Evolutionary conservation across 805 yeast species (phyloP).

Genomic region (Cyberlindnera americana): DNA sequence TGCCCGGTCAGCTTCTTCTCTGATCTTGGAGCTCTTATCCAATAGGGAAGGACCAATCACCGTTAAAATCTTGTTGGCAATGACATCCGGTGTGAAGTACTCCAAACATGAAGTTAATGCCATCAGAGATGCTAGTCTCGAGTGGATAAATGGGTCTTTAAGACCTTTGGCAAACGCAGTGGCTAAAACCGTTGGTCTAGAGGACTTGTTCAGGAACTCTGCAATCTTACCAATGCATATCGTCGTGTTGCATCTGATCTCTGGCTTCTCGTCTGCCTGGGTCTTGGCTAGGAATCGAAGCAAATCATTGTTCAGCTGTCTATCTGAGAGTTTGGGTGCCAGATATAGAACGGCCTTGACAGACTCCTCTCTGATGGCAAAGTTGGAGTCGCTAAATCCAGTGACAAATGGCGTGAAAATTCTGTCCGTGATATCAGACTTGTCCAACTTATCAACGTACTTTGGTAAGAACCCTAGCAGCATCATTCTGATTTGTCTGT

Average conservation of each 20-base stretch:
- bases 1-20: conserved; percentile 67
- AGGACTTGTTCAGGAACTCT: conserved; percentile 45
- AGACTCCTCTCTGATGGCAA: conserved; percentile 76
- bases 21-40: conserved; percentile 67
- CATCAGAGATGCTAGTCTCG: conserved; percentile 70
- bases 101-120: conserved; percentile 67
- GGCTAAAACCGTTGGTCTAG: conserved; percentile 71
- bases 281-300: conserved; percentile 76
- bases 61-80: conserved; percentile 77
- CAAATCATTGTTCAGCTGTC: conserved; percentile 85
- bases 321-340: conserved; percentile 61
- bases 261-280: conserved; percentile 72
- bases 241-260: conserved; percentile 74
- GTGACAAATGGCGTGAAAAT: conserved; percentile 66
- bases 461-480: conserved; percentile 60
- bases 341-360: conserved; percentile 59
- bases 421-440: conserved; percentile 61
- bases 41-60: conserved; percentile 80
- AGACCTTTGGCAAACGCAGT: conserved; percentile 85
- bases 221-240: conserved; percentile 67
- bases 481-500: conserved; percentile 74
- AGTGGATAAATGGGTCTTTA: conserved; percentile 72
- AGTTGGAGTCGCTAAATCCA: conserved; percentile 84
- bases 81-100: conserved; percentile 67
- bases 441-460: conserved; percentile 47